Base-by-base conservation (phyloP, 2,329 filamentous ascomycete species). In the Talaromyces piceae region DNA sequence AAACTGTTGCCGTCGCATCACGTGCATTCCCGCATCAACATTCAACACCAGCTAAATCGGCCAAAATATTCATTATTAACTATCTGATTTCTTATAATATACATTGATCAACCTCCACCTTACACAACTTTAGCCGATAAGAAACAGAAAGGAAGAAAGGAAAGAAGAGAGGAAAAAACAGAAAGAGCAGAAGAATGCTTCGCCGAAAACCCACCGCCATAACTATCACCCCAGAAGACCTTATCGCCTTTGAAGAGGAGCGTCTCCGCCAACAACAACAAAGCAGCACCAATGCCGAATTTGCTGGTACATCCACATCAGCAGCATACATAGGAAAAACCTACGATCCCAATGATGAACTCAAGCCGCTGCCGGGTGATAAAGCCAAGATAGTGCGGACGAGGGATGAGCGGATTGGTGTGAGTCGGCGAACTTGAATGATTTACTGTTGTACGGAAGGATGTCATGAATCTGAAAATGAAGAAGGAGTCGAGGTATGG, bases 131-230 rank as follows among this genome's bases (percentile, higher is more conserved):
- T n/a, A n/a, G n/a, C n/a, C n/a, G n/a, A n/a, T n/a, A n/a, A n/a
- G n/a, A n/a, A n/a, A n/a, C n/a, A n/a, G n/a, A n/a, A n/a, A n/a
- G n/a, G n/a, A n/a, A n/a, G n/a, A n/a, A n/a, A n/a, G n/a, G n/a
- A n/a, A n/a, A n/a, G n/a, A n/a, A n/a, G n/a, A n/a, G n/a, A n/a
- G n/a, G n/a, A n/a, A n/a, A n/a, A n/a, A n/a, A n/a, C n/a, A n/a
- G n/a, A n/a, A n/a, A 27, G 1, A 39, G 9, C 43, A 43, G 27
- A 20, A 51, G 28, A 51, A 77, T 77, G 74, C 72, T 77, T 52
- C 74, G 74, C 55, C 72, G 74, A 54, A 74, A 75, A 56, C 74
- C 74, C 25, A 77, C 74, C 20, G 71, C 73, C n/a, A 72, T 77
- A 41, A 70, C 73, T 41, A 65, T 77, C 20, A 76, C 74, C 1